Base-by-base conservation (phyloP, 176 grass and related monocot genomes). In the Secale cereale region DNA sequence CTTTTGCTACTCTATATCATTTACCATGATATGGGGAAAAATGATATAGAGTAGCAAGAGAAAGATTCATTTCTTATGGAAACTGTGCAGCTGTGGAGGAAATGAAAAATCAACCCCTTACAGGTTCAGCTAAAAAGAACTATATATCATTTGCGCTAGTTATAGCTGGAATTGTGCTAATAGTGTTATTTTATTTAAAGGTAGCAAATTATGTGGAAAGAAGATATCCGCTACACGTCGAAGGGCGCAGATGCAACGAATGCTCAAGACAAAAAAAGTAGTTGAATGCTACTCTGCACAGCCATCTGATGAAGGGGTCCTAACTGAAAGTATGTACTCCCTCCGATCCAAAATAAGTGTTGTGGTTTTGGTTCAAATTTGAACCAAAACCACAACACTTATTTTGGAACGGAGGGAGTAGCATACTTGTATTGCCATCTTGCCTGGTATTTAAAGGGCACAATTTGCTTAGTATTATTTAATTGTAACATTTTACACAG, bases 261-360 rank as follows among this genome's bases (percentile, higher is more conserved):
- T 74, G 22, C 94, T 92, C 35, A 94, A 90, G 83, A 94, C 87
- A 75, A 91, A 86, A 76, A 92, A 52, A 71, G 25, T 86, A 40
- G 78, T 66, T 26, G 66, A 89, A 19, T 78, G 19, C 73, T 89
- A 65, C 74, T 70, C 57, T 26, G 57, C 54, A 74, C 41, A 73
- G 70, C 31, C 84, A 78, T 85, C 76, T 74, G 78, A 87, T 76
- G 81, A 88, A 81, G 92, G 89, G 67, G 89, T 89, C 70, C 63
- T 81, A 86, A 52, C 64, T 78, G 86, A 89, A 89, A 73, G 83
- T 86, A 82, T 86, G 43, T 45, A 45, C 43, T 45, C 43, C 43
- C 43, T 45, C 43, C 0, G 43, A 45, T 45, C 43, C 43, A 45
- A 45, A 45, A 45, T 41, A 40, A 40, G 37, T 39, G 1, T 39